Percentiles rank a stretch among this genome's conserved stretches.
phyloP scores from a whole-genome alignment of 2,329 filamentous ascomycete species.

The Phoma sp. region DNA sequence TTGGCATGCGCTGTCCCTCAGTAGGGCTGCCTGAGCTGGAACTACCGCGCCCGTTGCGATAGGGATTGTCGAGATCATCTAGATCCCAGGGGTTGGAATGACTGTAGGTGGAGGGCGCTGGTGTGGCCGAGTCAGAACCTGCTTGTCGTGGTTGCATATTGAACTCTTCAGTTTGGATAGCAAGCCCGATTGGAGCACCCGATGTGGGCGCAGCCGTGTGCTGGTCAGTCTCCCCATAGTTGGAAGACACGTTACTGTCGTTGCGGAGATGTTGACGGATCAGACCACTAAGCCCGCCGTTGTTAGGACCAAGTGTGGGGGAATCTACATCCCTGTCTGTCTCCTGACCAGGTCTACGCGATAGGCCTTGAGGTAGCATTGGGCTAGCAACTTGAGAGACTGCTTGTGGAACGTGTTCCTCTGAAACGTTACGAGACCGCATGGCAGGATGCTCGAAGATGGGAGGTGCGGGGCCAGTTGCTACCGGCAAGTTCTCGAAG shows the following conservation, averaged over 20 bases:
- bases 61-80: slow-evolving; percentile 57
- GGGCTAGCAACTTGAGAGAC: slow-evolving; percentile 7
- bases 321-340: slow-evolving; percentile 66
- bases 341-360: slow-evolving; percentile 22
- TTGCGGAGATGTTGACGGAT: slow-evolving; percentile 84
- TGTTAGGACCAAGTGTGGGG: slow-evolving; percentile 75
- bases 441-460: slow-evolving; percentile 49
- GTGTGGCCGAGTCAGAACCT: slow-evolving; percentile 48
- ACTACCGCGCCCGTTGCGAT: slow-evolving; percentile 47
- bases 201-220: slow-evolving; percentile 41
- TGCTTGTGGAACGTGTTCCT: slow-evolving; percentile 24
- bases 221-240: slow-evolving; percentile 61
- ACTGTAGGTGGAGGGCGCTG: slow-evolving; percentile 58
- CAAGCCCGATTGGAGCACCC: slow-evolving; percentile 37
- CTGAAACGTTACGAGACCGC: slow-evolving; percentile 41
- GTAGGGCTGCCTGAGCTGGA: slow-evolving; percentile 46
- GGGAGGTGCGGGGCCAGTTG: slow-evolving; percentile 42
- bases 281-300: slow-evolving; percentile 75
- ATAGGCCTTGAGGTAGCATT: slow-evolving; percentile 4
- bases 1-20: slow-evolving; percentile 35
- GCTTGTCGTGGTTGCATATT: slow-evolving; percentile 37
- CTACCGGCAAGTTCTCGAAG: slow-evolving; percentile 45
- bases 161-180: slow-evolving; percentile 44
- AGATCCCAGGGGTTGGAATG: slow-evolving; percentile 64
- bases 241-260: slow-evolving; percentile 81